Conservation (phyloP, 352 stramenopile species). For the Phytophthora citrophthora region DNA sequence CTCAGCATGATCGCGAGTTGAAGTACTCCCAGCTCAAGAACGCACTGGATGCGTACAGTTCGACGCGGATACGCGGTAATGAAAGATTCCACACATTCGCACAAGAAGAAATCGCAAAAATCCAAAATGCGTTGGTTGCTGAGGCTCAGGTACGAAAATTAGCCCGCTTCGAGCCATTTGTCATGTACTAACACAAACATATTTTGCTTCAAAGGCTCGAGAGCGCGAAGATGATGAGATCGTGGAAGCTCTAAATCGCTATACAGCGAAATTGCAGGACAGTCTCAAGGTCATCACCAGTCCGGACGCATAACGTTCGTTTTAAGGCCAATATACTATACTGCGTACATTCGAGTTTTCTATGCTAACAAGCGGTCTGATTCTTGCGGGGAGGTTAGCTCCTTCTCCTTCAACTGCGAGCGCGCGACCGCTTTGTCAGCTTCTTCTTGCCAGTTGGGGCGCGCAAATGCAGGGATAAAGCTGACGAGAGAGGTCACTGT, state of each 20-base stretch:
- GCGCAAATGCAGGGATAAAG: slow-evolving; percentile 59
- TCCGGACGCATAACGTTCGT: slow-evolving; percentile 57
- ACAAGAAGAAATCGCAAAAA: slow-evolving; percentile 76
- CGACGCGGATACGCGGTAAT: slow-evolving; percentile 75
- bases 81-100: slow-evolving; percentile 78
- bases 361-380: slow-evolving; percentile 33
- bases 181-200: background rate
- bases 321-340: background rate
- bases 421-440: slow-evolving; percentile 55
- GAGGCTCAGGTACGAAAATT: slow-evolving; percentile 60
- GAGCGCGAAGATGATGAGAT: slow-evolving; percentile 94
- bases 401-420: slow-evolving; percentile 44
- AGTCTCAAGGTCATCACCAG: slow-evolving; percentile 93
- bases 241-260: slow-evolving; percentile 92
- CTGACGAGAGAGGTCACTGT: slow-evolving; percentile 67
- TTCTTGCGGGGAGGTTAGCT: slow-evolving; percentile 25
- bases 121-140: slow-evolving; percentile 77
- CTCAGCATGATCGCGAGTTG: slow-evolving; percentile 45
- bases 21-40: slow-evolving; percentile 82
- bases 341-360: background rate
- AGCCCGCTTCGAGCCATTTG: background rate
- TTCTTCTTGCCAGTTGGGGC: slow-evolving; percentile 67
- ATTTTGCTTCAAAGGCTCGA: slow-evolving; percentile 51
- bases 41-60: slow-evolving; percentile 70
- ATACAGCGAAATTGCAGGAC: slow-evolving; percentile 93